Percentiles rank a stretch among this genome's conserved stretches.
Evolutionary conservation across 164 flowering plant species (phyloP).

Genomic region (Aristolochia fimbriata): DNA sequence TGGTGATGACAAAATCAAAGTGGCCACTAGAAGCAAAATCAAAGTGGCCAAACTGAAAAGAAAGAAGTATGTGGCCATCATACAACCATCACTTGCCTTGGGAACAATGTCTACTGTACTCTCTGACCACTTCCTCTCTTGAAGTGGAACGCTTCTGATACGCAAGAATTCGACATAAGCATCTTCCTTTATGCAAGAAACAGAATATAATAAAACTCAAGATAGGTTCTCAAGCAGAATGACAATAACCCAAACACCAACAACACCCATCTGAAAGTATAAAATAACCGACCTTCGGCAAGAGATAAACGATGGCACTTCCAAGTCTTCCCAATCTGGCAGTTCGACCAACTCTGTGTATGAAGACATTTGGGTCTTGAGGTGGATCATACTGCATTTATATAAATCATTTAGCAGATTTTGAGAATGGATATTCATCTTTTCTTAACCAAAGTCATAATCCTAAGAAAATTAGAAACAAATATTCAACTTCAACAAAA

Average conservation of each 20-base stretch:
- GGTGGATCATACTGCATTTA: slow-evolving; percentile 92
- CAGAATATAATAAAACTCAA: neutral
- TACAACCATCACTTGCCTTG: slow-evolving; percentile 17
- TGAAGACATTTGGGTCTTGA: slow-evolving; percentile 82
- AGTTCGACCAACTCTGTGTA: slow-evolving; percentile 95
- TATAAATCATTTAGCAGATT: neutral
- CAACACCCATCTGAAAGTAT: neutral
- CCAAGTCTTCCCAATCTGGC: slow-evolving; percentile 91
- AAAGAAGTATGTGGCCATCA: too few species aligned
- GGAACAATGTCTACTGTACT: slow-evolving; percentile 55
- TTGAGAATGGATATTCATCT: neutral
- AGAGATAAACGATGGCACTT: slow-evolving; percentile 62
- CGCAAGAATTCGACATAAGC: slow-evolving; percentile 77
- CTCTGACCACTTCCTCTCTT: slow-evolving; percentile 48
- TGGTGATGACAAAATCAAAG: too few species aligned
- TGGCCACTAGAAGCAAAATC: too few species aligned
- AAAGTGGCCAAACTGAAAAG: too few species aligned
- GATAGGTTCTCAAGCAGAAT: neutral
- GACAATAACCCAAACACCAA: neutral
- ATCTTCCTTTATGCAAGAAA: slow-evolving; percentile 53
- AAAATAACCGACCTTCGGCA: slow-evolving; percentile 59
- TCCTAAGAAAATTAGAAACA: too few species aligned
- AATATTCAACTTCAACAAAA: too few species aligned
- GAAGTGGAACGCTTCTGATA: slow-evolving; percentile 63
- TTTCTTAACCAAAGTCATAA: too few species aligned